Evolutionary conservation across 805 yeast genomes (phyloP), one percentile per base, ranked within the genome.

Genomic region (Saccharomycopsis olivae): DNA sequence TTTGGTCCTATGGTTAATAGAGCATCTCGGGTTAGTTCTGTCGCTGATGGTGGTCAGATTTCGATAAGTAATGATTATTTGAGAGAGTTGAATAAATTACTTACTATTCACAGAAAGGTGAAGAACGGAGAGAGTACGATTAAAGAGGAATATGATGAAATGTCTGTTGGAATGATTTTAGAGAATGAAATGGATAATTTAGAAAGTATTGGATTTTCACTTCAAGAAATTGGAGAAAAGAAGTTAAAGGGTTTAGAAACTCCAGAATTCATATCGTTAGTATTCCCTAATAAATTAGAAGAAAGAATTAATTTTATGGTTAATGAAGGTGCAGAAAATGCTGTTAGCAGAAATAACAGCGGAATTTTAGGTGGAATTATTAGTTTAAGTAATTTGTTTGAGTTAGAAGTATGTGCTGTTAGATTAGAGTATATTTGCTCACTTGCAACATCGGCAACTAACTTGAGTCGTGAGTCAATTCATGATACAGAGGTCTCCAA

Each of bases 11-110:
- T 92, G 87, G 99, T 92, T 24, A 92, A 92, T 53, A 70, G 95
- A 38, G 85, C 99, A 1, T 79, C 97, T 1, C 71, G 99, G 52
- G 89, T 92, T 19, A 79, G 88, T 54, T 83, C 95, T 5, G 82
- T 85, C 37, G 99, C 98, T 0, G 95, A 86, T 58, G 99, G 99
- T 44, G 99, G 99, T n/a, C 96, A 89, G 58, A 84, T 89, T 21
- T 77, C 95, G 0, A 69, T 88, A 41, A 81, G 94, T 52, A 69
- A 77, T 5, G 96, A 89, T 57, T 84, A 86, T 53, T 64, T 82
- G 49, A 69, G 70, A 33, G 95, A 84, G 53, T 71, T 86, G 53
- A 68, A 68, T 36, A 69, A 76, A 38, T 65, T 83, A 24, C 64
- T 70, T 51, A 60, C 59, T 3, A 60, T 58, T 20, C 67, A 64